Evolutionary conservation across 148 eudicot species (phyloP).

Genomic region (Bassia scoparia): DNA sequence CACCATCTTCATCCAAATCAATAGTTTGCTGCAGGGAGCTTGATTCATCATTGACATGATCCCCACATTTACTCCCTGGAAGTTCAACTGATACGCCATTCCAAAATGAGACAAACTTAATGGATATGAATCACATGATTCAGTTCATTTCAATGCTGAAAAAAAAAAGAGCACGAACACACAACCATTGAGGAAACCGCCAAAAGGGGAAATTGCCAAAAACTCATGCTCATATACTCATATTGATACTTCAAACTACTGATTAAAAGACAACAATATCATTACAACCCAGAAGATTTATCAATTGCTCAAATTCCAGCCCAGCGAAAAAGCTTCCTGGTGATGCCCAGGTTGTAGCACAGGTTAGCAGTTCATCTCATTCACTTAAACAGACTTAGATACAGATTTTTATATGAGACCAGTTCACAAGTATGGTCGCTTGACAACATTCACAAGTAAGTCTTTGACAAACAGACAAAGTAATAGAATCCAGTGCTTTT

Average conservation of each 20-base stretch:
- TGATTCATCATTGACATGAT: slow-evolving; percentile 16
- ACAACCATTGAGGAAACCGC: background rate
- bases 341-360: too few relatives aligned
- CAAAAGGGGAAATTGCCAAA: background rate
- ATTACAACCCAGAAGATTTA: too few relatives aligned
- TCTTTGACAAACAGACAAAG: background rate
- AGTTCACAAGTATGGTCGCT: background rate
- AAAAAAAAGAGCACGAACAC: background rate
- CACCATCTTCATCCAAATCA: slow-evolving; percentile 87
- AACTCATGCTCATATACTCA: too few relatives aligned
- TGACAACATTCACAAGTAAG: too few relatives aligned
- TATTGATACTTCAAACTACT: too few relatives aligned
- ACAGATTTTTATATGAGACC: background rate
- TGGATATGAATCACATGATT: background rate
- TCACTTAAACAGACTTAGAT: background rate
- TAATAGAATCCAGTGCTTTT: background rate
- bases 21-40: slow-evolving; percentile 21
- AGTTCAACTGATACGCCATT: slow-evolving; percentile 27
- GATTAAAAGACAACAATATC: too few relatives aligned
- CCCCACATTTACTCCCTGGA: slow-evolving; percentile 14
- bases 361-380: background rate
- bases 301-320: too few relatives aligned
- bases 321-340: too few relatives aligned
- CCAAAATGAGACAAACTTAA: background rate
- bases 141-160: slow-evolving; percentile 4